Evolutionary conservation across 2,329 filamentous ascomycete species (phyloP).

Genomic region (Fusarium sp.): DNA sequence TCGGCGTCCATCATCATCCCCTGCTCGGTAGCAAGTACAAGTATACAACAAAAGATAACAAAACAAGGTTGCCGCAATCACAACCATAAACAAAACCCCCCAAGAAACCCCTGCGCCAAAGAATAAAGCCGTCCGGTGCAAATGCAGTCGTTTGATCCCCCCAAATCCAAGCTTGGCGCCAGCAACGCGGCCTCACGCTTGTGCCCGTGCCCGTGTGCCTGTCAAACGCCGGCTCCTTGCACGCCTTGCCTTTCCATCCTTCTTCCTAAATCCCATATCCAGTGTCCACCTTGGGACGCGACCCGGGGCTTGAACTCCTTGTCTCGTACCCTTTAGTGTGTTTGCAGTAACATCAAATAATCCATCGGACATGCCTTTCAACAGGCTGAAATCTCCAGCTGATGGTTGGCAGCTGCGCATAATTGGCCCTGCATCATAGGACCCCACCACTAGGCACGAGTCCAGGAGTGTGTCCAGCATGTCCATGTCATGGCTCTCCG

Average conservation of each 20-base stretch:
- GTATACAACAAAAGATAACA: conserved; percentile 30
- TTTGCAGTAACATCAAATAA: background rate
- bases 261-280: conserved; percentile 10
- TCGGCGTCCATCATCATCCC: conserved; percentile 1
- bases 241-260: conserved; percentile 32
- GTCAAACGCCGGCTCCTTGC: conserved; percentile 43
- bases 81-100: conserved; percentile 12
- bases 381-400: background rate
- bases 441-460: background rate
- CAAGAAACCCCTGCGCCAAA: conserved; percentile 39
- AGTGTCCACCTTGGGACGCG: background rate
- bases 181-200: conserved; percentile 20
- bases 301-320: background rate
- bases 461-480: background rate
- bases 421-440: background rate
- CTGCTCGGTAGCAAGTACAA: conserved; percentile 29
- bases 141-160: conserved; percentile 34
- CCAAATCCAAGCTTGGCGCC: conserved; percentile 23
- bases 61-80: conserved; percentile 5
- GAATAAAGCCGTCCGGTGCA: conserved; percentile 42
- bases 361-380: background rate
- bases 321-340: background rate
- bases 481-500: background rate
- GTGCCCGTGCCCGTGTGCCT: conserved; percentile 23
- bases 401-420: background rate